phyloP scores from a whole-genome alignment of 192 early-diverging fungal genomes.

The Umbelopsis sp. region DNA sequence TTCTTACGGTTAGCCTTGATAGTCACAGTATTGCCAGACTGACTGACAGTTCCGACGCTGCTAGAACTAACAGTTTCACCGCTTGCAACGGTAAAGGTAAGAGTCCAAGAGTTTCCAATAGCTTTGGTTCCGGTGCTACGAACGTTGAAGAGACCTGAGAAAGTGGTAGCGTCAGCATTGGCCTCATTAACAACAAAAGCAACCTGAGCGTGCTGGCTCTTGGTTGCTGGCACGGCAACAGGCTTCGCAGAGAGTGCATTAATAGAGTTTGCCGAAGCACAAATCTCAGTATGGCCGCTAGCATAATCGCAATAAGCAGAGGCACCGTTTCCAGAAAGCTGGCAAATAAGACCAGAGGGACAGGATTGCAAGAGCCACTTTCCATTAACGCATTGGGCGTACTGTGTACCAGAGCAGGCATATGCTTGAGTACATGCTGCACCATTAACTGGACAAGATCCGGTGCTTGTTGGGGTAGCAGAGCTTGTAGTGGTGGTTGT shows the following conservation, averaged over 20 bases:
- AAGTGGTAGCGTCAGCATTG: neutral
- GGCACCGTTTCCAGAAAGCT: neutral
- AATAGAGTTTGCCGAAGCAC: neutral
- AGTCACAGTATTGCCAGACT: neutral
- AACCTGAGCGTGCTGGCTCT: conserved; percentile 16
- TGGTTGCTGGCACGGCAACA: conserved; percentile 1
- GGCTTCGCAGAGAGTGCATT: neutral
- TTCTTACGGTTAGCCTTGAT: conserved; percentile 15
- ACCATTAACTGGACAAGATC: neutral
- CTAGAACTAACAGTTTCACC: conserved; percentile 7
- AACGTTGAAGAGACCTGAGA: conserved; percentile 7
- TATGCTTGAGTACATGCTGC: neutral
- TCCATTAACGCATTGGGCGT: conserved; percentile 22
- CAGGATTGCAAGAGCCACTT: conserved; percentile 20
- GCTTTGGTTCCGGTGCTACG: neutral
- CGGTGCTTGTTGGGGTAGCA: neutral
- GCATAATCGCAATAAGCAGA: conserved; percentile 23
- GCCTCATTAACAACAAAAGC: neutral
- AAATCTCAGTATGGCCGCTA: neutral
- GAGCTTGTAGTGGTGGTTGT: neutral
- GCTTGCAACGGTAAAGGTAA: neutral
- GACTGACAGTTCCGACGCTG: conserved; percentile 6
- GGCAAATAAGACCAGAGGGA: conserved; percentile 17
- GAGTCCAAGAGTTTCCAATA: conserved; percentile 4
- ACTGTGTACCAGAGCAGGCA: conserved; percentile 22